These are phyloP conservation scores for Leccinum colubrinum DNA, from an alignment of 1,284 basidiomycete genomes.

Conservation along the genomic window DNA sequence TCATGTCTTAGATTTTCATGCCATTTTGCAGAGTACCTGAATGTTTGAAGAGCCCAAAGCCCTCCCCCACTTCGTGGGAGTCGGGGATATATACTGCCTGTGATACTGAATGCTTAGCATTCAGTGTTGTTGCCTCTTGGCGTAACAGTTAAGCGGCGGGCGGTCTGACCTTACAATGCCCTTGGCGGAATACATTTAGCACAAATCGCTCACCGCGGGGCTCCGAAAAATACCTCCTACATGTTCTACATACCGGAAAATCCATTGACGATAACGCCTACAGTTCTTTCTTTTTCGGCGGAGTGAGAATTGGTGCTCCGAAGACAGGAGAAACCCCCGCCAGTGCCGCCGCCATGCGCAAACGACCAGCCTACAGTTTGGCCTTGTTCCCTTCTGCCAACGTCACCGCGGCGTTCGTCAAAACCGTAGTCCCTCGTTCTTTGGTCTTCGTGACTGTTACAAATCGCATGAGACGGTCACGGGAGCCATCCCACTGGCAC, in stretches of 20 bases:
- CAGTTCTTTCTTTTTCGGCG: not conserved
- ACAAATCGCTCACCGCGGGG: not conserved
- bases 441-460: constrained; percentile 71
- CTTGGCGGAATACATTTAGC: not conserved
- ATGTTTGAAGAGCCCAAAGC: not conserved
- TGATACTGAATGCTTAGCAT: not conserved
- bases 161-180: not conserved
- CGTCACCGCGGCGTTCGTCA: constrained; percentile 77
- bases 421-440: constrained; percentile 67
- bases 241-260: not conserved
- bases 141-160: not conserved
- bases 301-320: not conserved
- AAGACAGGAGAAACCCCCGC: not conserved
- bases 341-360: not conserved
- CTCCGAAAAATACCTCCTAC: not conserved
- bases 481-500: not conserved
- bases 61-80: not conserved
- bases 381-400: constrained; percentile 53
- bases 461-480: constrained; percentile 1
- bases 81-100: not conserved
- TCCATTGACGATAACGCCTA: not conserved
- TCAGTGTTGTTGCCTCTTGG: not conserved
- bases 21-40: not conserved
- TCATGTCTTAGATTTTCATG: not conserved
- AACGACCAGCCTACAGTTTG: constrained; percentile 48